These are phyloP conservation scores for Rhodomyrtus tomentosa DNA, from an alignment of 345 rosid species.

Conservation along the genomic window DNA sequence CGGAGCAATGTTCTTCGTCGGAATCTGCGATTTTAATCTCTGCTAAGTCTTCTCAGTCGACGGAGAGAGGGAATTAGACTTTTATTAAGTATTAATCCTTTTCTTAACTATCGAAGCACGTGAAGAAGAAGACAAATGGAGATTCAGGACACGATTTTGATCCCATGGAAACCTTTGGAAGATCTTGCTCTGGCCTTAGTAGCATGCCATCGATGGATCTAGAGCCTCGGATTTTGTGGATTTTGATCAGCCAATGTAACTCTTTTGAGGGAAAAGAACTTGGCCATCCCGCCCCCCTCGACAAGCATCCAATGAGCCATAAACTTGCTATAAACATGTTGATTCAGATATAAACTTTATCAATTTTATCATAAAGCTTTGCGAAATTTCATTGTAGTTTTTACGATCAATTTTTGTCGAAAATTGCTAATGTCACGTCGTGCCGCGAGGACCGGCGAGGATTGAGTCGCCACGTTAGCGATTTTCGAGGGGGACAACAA, in stretches of 20 bases:
- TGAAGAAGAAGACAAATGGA: background rate
- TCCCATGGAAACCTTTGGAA: background rate
- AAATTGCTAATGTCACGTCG: accelerated
- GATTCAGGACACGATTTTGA: background rate
- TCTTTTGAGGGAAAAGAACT: background rate
- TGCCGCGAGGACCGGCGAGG: too few relatives aligned
- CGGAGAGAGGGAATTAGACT: background rate
- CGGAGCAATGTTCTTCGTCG: background rate
- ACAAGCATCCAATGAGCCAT: accelerated
- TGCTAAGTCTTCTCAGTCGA: background rate
- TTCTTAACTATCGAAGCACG: background rate
- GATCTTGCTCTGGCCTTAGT: background rate
- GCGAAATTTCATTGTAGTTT: accelerated
- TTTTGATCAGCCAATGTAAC: background rate
- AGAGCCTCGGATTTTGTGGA: background rate
- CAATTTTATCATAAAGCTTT: accelerated
- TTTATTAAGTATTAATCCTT: background rate
- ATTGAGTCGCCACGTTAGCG: background rate
- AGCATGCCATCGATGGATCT: background rate
- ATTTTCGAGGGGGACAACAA: background rate
- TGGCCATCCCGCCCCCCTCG: background rate
- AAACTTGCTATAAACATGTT: accelerated
- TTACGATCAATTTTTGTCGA: accelerated
- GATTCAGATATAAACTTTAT: background rate
- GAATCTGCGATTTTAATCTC: background rate